Conservation (phyloP, 2,329 filamentous ascomycete species). For the Neofusicoccum kwambonambiense region DNA sequence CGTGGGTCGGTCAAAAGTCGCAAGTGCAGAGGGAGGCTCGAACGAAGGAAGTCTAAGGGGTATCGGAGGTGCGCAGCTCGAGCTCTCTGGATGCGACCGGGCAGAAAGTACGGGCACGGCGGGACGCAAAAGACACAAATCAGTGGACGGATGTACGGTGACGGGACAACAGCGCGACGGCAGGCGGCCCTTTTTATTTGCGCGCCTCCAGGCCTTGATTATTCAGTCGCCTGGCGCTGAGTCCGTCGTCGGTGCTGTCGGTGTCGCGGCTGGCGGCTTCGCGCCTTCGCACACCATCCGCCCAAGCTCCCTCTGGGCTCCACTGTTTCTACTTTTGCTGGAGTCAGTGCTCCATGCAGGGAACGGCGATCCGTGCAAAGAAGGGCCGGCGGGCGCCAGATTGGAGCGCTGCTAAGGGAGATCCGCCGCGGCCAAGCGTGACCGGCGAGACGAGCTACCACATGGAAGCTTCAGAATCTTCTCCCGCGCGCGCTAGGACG, state of each 20-base stretch:
- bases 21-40: slow-evolving; percentile 10
- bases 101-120: not conserved
- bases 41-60: not conserved
- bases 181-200: slow-evolving; percentile 11
- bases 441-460: slow-evolving; percentile 3
- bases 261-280: slow-evolving; percentile 8
- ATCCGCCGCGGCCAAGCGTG: slow-evolving; percentile 13
- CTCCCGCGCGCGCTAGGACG: slow-evolving; percentile 7
- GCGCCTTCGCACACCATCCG: slow-evolving; percentile 13
- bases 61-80: slow-evolving; percentile 1
- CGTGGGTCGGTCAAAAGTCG: not conserved
- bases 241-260: not conserved
- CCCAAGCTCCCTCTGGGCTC: slow-evolving; percentile 17
- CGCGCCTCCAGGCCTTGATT: not conserved
- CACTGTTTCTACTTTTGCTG: slow-evolving; percentile 18
- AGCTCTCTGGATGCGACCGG: not conserved
- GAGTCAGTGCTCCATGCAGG: slow-evolving; percentile 17
- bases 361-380: slow-evolving; percentile 17
- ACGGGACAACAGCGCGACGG: not conserved
- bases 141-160: slow-evolving; percentile 9
- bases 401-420: slow-evolving; percentile 9
- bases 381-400: not conserved
- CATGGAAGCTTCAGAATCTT: slow-evolving; percentile 16
- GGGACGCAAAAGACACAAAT: slow-evolving; percentile 5
- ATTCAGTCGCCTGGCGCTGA: slow-evolving; percentile 13